These are phyloP conservation scores for Verruconis gallopava DNA, from an alignment of 2,329 filamentous ascomycete genomes.

Conservation along the genomic window DNA sequence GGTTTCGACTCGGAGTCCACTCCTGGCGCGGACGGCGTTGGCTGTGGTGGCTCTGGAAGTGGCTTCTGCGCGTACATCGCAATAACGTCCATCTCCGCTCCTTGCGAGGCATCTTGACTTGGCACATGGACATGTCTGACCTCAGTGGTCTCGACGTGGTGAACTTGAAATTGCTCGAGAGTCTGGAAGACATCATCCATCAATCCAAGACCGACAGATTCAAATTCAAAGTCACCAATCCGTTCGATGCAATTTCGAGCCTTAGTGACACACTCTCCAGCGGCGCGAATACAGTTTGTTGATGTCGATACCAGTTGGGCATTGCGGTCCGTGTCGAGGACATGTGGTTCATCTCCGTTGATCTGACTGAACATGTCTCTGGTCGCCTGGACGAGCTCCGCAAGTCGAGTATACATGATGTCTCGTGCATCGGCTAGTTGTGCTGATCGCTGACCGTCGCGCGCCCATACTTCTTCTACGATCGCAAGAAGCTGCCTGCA, in stretches of 20 bases:
- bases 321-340: constrained; percentile 71
- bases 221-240: constrained; percentile 81
- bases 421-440: constrained; percentile 56
- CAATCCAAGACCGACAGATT: constrained; percentile 36
- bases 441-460: constrained; percentile 55
- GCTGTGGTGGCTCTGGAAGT: constrained; percentile 47
- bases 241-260: constrained; percentile 74
- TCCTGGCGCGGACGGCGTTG: constrained; percentile 21
- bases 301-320: constrained; percentile 63
- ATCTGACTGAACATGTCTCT: constrained; percentile 63
- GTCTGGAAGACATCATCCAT: constrained; percentile 24
- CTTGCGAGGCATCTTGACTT: background rate
- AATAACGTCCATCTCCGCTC: background rate
- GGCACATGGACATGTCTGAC: background rate
- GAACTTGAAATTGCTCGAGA: constrained; percentile 12
- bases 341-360: constrained; percentile 54
- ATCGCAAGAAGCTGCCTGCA: constrained; percentile 69
- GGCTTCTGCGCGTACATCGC: constrained; percentile 45
- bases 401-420: constrained; percentile 67
- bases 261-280: constrained; percentile 82
- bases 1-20: background rate
- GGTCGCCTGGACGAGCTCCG: constrained; percentile 68
- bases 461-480: constrained; percentile 68
- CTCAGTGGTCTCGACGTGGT: constrained; percentile 1
- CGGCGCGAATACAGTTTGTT: constrained; percentile 76